Percentiles rank a stretch among this genome's conserved stretches.
Conservation (phyloP, 208 protist genomes). For the Leishmania arabica region DNA sequence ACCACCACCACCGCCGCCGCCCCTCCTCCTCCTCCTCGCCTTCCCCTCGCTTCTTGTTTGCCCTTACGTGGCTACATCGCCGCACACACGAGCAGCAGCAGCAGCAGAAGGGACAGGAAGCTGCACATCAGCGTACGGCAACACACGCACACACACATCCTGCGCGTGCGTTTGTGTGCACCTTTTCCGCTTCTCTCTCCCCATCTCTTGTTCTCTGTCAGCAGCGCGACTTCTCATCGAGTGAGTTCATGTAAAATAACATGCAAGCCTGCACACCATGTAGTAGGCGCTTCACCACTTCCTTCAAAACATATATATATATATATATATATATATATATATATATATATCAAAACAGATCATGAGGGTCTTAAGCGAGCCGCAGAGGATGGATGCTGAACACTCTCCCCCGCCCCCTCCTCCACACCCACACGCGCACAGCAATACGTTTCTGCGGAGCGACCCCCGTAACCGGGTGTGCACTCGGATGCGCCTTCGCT, state of each 20-base stretch:
- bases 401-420: neutral
- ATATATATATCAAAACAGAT: neutral
- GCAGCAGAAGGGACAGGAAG: neutral
- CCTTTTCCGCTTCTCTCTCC: neutral
- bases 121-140: neutral
- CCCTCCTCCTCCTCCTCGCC: neutral
- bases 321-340: neutral
- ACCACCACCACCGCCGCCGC: neutral
- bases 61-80: neutral
- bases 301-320: neutral
- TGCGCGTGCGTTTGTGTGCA: neutral
- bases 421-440: neutral
- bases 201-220: neutral
- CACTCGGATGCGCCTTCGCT: neutral
- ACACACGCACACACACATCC: neutral
- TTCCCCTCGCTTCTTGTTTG: neutral
- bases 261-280: neutral
- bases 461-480: neutral
- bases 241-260: conserved; percentile 2
- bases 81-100: neutral
- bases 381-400: neutral
- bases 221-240: neutral
- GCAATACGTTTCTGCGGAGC: neutral
- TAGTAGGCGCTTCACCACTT: neutral
- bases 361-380: neutral